Conservation (phyloP, 2,329 filamentous ascomycete species). For the Fusarium sp. region DNA sequence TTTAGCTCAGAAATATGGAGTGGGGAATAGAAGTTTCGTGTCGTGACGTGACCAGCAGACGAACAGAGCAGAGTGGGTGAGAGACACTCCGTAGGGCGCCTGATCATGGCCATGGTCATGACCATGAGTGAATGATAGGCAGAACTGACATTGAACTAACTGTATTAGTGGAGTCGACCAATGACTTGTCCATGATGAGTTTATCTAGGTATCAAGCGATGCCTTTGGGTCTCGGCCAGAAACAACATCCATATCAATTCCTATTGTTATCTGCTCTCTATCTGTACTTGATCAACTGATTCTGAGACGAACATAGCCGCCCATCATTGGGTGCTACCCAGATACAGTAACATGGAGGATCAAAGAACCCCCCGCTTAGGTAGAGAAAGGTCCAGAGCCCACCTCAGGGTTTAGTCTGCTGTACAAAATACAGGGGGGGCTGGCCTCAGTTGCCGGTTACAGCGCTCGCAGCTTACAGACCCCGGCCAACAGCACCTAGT, state of each 20-base stretch:
- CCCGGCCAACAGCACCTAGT: slow-evolving; percentile 16
- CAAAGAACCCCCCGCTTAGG: background rate
- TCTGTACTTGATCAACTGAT: slow-evolving; percentile 17
- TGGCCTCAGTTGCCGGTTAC: slow-evolving; percentile 23
- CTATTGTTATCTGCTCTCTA: too few species aligned
- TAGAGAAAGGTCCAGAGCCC: background rate
- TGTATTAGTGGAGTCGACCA: too few species aligned
- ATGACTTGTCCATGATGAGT: background rate
- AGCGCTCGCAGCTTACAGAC: slow-evolving; percentile 20
- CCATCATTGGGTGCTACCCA: too few species aligned
- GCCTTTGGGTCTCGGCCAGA: background rate
- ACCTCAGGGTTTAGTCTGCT: background rate
- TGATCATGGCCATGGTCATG: slow-evolving; percentile 27
- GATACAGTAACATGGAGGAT: too few species aligned
- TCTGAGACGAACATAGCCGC: slow-evolving; percentile 25
- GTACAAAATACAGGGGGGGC: slow-evolving; percentile 1
- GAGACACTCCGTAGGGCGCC: slow-evolving; percentile 29
- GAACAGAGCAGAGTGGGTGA: slow-evolving; percentile 9
- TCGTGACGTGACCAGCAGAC: slow-evolving; percentile 34
- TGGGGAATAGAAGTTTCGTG: slow-evolving; percentile 20
- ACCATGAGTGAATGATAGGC: background rate
- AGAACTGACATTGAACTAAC: too few species aligned
- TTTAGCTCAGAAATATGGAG: slow-evolving; percentile 12
- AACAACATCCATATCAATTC: background rate
- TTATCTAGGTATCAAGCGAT: too few species aligned